Conservation (phyloP, 2,329 filamentous ascomycete species). For the Exophiala sp. region DNA sequence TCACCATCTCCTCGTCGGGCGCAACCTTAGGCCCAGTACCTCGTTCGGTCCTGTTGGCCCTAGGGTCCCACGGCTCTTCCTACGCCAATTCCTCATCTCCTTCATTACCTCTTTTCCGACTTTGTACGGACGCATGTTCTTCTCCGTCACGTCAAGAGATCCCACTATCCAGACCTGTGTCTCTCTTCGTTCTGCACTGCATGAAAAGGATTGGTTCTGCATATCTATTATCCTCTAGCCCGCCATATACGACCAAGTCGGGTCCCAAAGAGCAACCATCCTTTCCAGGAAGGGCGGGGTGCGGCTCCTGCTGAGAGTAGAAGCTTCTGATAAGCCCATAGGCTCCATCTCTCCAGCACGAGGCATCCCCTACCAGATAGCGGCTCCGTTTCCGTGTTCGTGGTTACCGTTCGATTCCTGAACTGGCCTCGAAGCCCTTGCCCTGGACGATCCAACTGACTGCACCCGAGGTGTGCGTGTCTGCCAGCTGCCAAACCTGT, state of each 20-base stretch:
- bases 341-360: slow-evolving; percentile 4
- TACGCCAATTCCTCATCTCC: neutral
- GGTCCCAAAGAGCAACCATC: neutral
- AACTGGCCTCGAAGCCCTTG: neutral
- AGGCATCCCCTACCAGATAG: neutral
- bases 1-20: neutral
- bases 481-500: slow-evolving; percentile 2
- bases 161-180: neutral
- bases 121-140: neutral
- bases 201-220: neutral
- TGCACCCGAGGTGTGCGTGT: neutral
- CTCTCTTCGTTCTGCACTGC: neutral
- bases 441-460: slow-evolving; percentile 1
- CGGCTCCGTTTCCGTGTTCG: neutral
- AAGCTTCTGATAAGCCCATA: slow-evolving; percentile 15
- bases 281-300: slow-evolving; percentile 8
- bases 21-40: neutral
- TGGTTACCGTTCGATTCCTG: slow-evolving; percentile 2
- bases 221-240: neutral
- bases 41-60: neutral
- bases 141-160: neutral
- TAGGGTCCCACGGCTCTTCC: neutral
- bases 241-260: neutral
- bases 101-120: neutral
- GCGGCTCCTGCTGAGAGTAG: slow-evolving; percentile 1